A percentile compares a stretch with the other conserved stretches of the same genome.
Evolutionary conservation across 2,329 filamentous ascomycete genomes (phyloP).

Genomic region (Metarhizium sp.): DNA sequence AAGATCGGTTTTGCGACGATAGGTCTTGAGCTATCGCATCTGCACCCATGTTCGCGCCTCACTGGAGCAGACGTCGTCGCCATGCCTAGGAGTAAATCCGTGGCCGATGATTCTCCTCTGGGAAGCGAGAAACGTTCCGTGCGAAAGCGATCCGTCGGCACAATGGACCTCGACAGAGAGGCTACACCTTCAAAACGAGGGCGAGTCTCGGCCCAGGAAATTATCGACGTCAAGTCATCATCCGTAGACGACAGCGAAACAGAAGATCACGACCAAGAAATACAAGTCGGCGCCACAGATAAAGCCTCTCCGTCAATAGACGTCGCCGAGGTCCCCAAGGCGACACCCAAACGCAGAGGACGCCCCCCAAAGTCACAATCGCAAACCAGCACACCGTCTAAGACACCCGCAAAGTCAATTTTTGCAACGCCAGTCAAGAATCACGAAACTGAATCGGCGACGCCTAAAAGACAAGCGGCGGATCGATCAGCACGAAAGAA

Average conservation of each 20-base stretch:
- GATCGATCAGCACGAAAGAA: constrained; percentile 83
- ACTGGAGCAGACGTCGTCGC: neutral
- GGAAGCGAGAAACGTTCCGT: constrained; percentile 1
- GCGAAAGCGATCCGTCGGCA: constrained; percentile 17
- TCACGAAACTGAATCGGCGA: constrained; percentile 29
- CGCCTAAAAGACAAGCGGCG: constrained; percentile 59
- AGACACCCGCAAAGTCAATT: constrained; percentile 14
- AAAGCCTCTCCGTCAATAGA: neutral
- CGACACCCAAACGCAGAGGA: constrained; percentile 21
- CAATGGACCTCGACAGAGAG: constrained; percentile 13
- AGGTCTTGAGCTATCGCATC: neutral
- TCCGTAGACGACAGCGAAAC: constrained; percentile 5
- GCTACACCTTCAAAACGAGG: constrained; percentile 23
- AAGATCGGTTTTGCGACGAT: neutral
- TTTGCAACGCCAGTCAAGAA: constrained; percentile 31
- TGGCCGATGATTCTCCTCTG: neutral
- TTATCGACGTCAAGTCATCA: neutral
- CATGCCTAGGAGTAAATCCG: constrained; percentile 6
- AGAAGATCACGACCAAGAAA: constrained; percentile 1
- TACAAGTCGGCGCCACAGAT: neutral
- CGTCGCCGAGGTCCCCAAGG: constrained; percentile 9
- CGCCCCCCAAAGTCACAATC: constrained; percentile 19
- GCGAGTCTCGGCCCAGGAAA: constrained; percentile 12
- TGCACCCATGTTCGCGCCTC: neutral
- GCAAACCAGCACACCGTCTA: constrained; percentile 21